Evolutionary conservation across 805 yeast species (phyloP), one percentile per base, ranked within the genome.

Genomic region (Geotrichum ghanense): DNA sequence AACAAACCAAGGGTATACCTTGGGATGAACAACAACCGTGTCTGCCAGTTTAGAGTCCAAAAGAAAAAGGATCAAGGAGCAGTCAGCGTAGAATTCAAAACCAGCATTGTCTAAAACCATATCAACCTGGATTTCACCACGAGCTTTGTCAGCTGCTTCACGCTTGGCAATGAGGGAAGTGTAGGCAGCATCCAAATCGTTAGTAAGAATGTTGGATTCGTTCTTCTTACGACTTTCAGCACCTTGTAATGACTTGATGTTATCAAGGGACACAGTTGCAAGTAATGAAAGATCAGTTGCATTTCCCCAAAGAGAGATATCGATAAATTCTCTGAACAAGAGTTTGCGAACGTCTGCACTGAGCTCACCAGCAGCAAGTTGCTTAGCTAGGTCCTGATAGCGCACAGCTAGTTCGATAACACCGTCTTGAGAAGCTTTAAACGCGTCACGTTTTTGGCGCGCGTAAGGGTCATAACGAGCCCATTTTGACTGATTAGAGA

Each of bases 261-360:
- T 96, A 42, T 89, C 96, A 23, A 87, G 62, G 17, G 68, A 54
- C 31, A 64, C 59, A 5, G 88, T 78, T n/a, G 90, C 87, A 51
- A 92, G 71, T 46, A 94, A 68, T 0, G 97, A 87, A 58, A 92
- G 73, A 64, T 92, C 99, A 3, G 97, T 86, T 17, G 97, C 97
- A 64, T 92, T 92, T 22, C 99, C 99, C 99, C 99, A 92, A 46
- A 92, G 66, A 0, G 96, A 85, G 47, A 90, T 76, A 60, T 88
- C 95, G 40, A 84, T 66, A 51, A 89, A 83, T 61, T 92, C 99
- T 51, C 72, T 75, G 69, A 88, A 89, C 41, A 87, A 67, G 10
- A 81, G 55, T 50, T 70, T 62, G 51, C 80, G 62, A 0, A 73
- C 62, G 3, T 74, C 78, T 2, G 47, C 20, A 40, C 50, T 48